Base-by-base conservation (phyloP, 768 basidiomycete genomes). In the Suillus tomentosus region DNA sequence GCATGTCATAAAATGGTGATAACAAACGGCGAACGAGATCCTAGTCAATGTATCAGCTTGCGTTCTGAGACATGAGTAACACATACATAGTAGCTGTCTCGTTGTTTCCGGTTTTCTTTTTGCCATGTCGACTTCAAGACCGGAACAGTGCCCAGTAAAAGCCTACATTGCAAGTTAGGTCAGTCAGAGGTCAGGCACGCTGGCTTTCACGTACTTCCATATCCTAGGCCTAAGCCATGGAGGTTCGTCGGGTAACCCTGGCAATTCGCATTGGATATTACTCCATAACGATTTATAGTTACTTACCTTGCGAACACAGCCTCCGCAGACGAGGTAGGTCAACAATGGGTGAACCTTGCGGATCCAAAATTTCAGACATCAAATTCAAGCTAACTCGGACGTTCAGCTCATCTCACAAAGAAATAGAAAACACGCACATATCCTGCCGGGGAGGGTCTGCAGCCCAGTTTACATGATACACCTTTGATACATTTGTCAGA, bases 161-260 rank as follows among this genome's bases (percentile, higher is more conserved):
- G 69, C 69, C 89, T 91, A 37, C 60, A 54, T 10, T 56, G 58
- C 22, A 47, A 62, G 36, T 53, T 42, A 66, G 34, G 53, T 65
- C 62, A 66, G 48, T 64, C n/a, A 51, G 36, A 36, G 54, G 64
- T 62, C 37, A 15, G 40, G 17, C 62, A 51, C 27, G 13, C 56
- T 24, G 24, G 22, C 45, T 27, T 40, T 51, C 37, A 77, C 87
- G 72, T 66, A 90, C 91, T 85, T 90, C 91, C 91, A 93, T 69
- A 90, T 80, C 50, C 89, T 82, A 36, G 91, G 89, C 48, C 91
- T 83, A 66, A 92, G 79, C 89, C 90, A 92, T 5, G 82, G 76
- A 50, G 91, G 91, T 68, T 89, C 82, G 67, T 90, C 85, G 57
- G 91, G 89, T 54, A 92, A 83, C 64, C 91, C 91, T 92, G 65